These are phyloP conservation scores for Dactylellina sp. DNA, from an alignment of 2,329 filamentous ascomycete species.

Conservation along the genomic window DNA sequence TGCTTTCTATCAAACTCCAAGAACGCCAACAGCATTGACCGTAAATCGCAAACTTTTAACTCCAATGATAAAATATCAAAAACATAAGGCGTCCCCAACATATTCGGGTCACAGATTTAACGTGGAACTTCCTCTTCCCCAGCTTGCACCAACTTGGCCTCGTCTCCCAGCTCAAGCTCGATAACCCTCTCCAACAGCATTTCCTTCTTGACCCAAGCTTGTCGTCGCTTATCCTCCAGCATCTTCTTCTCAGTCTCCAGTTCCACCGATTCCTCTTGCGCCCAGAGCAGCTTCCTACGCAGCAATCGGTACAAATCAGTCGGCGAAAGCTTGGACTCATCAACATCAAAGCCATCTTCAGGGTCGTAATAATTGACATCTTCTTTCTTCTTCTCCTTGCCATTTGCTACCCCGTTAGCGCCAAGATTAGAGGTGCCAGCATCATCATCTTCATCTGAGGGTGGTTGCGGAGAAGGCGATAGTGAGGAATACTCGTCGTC, in stretches of 20 bases:
- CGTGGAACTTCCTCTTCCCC: constrained; percentile 29
- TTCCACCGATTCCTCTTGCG: constrained; percentile 73
- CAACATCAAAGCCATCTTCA: constrained; percentile 59
- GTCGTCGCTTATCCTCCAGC: constrained; percentile 75
- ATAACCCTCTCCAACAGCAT: constrained; percentile 79
- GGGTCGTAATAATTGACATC: constrained; percentile 57
- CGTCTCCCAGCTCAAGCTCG: constrained; percentile 75
- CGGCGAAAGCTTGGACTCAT: constrained; percentile 66
- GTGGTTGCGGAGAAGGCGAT: constrained; percentile 32
- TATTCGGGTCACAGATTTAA: constrained; percentile 8
- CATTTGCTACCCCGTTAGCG: constrained; percentile 39
- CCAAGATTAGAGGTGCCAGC: background rate
- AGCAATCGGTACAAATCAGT: constrained; percentile 74
- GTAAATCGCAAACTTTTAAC: constrained; percentile 51
- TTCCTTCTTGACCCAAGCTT: constrained; percentile 84
- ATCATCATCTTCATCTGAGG: constrained; percentile 43
- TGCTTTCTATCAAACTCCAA: constrained; percentile 27
- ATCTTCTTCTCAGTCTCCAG: constrained; percentile 74
- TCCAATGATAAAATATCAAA: constrained; percentile 29
- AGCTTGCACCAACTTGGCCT: constrained; percentile 69
- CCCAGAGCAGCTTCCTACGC: constrained; percentile 77
- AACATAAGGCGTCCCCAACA: constrained; percentile 15
- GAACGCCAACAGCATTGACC: constrained; percentile 18
- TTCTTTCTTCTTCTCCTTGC: constrained; percentile 52
- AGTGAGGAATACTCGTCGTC: constrained; percentile 48